Conservation (phyloP, 2,329 filamentous ascomycete genomes). For the Orbilia brochopaga region DNA sequence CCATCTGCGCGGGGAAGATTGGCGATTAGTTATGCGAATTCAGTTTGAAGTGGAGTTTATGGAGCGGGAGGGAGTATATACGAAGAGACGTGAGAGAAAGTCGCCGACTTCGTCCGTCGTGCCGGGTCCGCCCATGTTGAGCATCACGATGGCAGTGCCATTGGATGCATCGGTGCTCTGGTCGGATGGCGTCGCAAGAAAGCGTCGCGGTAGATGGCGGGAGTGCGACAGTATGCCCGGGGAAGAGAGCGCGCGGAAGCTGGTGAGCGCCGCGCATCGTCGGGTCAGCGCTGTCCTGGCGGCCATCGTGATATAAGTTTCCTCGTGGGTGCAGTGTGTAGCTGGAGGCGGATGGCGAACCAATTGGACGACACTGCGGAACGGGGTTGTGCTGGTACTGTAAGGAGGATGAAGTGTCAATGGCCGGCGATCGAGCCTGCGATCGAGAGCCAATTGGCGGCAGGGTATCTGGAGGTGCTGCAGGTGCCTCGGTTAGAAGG, state of each 20-base stretch:
- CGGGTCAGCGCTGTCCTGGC: slow-evolving; percentile 19
- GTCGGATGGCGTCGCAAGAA: slow-evolving; percentile 27
- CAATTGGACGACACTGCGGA: background rate
- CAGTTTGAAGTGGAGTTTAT: background rate
- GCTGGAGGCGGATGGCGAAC: background rate
- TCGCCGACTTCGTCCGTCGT: slow-evolving; percentile 85
- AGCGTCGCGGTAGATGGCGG: slow-evolving; percentile 15
- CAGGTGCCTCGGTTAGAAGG: background rate
- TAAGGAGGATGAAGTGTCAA: background rate
- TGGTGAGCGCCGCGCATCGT: slow-evolving; percentile 10
- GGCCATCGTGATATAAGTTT: background rate
- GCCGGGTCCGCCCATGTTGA: slow-evolving; percentile 97
- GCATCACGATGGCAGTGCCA: slow-evolving; percentile 90
- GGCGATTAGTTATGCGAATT: background rate
- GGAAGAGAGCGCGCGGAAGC: slow-evolving; percentile 5
- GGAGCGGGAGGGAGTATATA: slow-evolving; percentile 61
- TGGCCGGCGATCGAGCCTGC: background rate
- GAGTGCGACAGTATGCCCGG: slow-evolving; percentile 2
- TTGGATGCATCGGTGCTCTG: background rate
- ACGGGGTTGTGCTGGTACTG: background rate
- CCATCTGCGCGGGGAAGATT: slow-evolving; percentile 66
- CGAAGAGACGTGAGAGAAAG: slow-evolving; percentile 90
- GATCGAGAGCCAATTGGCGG: background rate
- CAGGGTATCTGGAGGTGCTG: background rate
- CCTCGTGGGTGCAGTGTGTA: background rate